Evolutionary conservation across 2,329 filamentous ascomycete genomes (phyloP), one percentile per base, ranked within the genome.

Genomic region (Penicillium sp.): DNA sequence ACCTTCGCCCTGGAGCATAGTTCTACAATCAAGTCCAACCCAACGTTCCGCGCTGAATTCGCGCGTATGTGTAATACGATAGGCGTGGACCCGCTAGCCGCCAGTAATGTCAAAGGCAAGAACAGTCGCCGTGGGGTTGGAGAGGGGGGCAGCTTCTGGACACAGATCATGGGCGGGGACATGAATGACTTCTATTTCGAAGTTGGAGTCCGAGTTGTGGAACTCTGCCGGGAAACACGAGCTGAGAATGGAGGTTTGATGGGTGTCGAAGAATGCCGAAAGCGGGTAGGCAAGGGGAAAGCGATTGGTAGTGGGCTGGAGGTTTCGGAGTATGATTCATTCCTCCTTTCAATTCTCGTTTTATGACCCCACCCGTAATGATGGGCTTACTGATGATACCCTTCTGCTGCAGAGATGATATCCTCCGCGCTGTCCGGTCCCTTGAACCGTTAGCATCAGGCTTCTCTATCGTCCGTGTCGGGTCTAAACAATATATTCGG

Each of bases 161-260:
- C 91, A 8, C 92, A 97, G 78, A 85, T 97, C 59, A 82, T 97
- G 18, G 94, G 94, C 26, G 86, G 89, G 55, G 92, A 87, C 66
- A 92, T 99, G 64, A 96, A 97, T 71, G 94, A 99, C 74, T 99
- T 99, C 71, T 99, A 97, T 77, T 97, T 97, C 74, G 93, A 96
- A 78, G 85, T 99, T 42, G 94, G 92, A 1, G 93, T 97, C n/a
- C 84, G 91, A 46, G 90, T 97, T 1, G 94, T 99, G 5, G 93
- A 97, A 74, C 86, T 97, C 7, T 99, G 94, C 71, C 83, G 91
- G 5, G 86, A 88, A 48, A 97, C 92, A 40, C 82, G 94, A 48
- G 85, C 84, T 3, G 93, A 97, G 75, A 99, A 99, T 71, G 94
- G 94, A 6, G 94, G 94, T 0, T 79, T 99, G 66, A 91, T 99